Percentiles rank a stretch among this genome's conserved stretches.
phyloP scores from a whole-genome alignment of 352 stramenopile genomes.

The Peronospora destructor region DNA sequence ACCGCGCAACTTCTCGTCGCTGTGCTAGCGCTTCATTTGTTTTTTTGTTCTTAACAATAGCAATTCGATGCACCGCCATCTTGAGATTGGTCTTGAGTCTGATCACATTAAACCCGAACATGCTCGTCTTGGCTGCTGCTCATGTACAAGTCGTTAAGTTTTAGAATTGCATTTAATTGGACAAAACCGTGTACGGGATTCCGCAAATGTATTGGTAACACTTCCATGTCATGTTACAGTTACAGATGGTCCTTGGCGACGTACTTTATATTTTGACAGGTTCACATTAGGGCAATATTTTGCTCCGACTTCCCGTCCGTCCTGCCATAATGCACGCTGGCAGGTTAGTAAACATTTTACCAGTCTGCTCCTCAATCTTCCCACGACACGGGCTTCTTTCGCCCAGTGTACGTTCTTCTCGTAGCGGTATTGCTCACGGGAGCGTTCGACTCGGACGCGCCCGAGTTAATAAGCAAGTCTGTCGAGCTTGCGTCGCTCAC shows the following conservation, averaged over 20 bases:
- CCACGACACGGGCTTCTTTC: slow-evolving; percentile 77
- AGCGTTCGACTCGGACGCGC: slow-evolving; percentile 27
- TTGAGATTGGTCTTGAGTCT: slow-evolving; percentile 91
- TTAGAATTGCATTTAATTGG: not conserved
- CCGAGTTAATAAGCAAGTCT: slow-evolving; percentile 30
- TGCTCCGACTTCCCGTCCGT: slow-evolving; percentile 6
- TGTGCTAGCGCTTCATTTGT: slow-evolving; percentile 64
- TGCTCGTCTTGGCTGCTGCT: slow-evolving; percentile 26
- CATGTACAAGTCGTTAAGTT: too few relatives aligned
- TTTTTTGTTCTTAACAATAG: slow-evolving; percentile 90
- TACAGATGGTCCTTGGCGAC: too few relatives aligned
- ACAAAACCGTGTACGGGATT: not conserved
- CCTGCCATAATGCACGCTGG: slow-evolving; percentile 7
- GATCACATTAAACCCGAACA: slow-evolving; percentile 88
- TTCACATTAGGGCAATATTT: too few relatives aligned
- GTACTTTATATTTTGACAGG: too few relatives aligned
- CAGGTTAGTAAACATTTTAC: not conserved
- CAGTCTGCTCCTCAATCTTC: slow-evolving; percentile 37
- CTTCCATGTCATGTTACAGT: too few relatives aligned
- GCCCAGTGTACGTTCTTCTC: slow-evolving; percentile 61
- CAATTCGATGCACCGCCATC: slow-evolving; percentile 89
- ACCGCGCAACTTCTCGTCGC: slow-evolving; percentile 67
- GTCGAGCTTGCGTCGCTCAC: slow-evolving; percentile 30
- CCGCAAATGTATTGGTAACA: too few relatives aligned
- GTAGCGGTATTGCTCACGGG: slow-evolving; percentile 6